Base-by-base conservation (phyloP, 164 flowering plant genomes). In the Piper longum region DNA sequence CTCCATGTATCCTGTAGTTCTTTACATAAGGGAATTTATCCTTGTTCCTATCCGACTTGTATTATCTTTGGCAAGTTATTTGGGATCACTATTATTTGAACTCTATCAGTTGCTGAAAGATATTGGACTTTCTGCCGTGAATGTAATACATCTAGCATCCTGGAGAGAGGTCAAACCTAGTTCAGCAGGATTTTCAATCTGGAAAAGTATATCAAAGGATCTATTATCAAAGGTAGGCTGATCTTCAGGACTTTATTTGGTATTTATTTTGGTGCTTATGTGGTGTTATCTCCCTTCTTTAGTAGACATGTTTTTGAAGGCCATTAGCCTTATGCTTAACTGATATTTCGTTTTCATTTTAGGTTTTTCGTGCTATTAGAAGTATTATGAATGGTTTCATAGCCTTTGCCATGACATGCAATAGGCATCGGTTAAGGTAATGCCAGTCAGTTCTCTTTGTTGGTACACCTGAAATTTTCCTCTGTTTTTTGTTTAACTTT, bases 361-460 rank as follows among this genome's bases (percentile, higher is more conserved):
- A 70, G 73, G 60, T 70, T 41, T 70, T 70, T 52, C 63, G 59
- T 36, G 69, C 73, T n/a, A 62, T 54, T 16, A 59, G 69, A 62
- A 70, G 73, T 58, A 70, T 70, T 7, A 7, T 66, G 12, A 58
- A 62, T 52, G 73, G 73, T 19, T 48, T 70, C 13, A 59, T 62
- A 57, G 66, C 66, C 7, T 70, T 70, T 43, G 59, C 57, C 19
- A 26, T 62, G n/a, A 5, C 69, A 18, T 70, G 73, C 66, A 70
- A 66, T 59, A 57, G 73, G 66, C 73, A 70, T 55, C 58, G 73
- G 19, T 44, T 70, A 62, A 70, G 73, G 73, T 70, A 57, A 44
- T 44, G 36, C 2, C 11, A 60, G n/a, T 14, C 41, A 14, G 4
- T 2, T 54, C 4, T 36, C 26, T 64, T 39, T 7, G 11, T 18